Percentiles rank a stretch among this genome's conserved stretches.
phyloP scores from a whole-genome alignment of 768 basidiomycete genomes.

The Mycena haematopus region DNA sequence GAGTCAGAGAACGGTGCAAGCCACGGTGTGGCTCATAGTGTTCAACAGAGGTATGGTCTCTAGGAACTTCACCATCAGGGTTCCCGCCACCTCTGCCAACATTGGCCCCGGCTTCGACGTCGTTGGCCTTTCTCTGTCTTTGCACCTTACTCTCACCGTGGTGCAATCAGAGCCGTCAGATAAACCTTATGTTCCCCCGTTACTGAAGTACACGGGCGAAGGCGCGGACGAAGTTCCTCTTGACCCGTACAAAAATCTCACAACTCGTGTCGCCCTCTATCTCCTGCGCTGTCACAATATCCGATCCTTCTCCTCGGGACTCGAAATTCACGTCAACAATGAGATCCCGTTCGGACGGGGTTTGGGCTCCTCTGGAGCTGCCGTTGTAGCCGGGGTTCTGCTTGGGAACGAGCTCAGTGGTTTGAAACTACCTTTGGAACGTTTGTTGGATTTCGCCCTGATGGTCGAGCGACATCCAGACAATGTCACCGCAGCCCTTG shows the following conservation, averaged over 20 bases:
- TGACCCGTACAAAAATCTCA: conserved; percentile 95
- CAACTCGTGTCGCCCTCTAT: conserved; percentile 96
- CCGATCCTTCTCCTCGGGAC: conserved; percentile 73
- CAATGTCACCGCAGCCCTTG: conserved; percentile 96
- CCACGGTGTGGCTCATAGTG: neutral
- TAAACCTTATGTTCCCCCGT: conserved; percentile 55
- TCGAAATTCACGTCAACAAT: conserved; percentile 83
- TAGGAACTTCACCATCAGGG: conserved; percentile 68
- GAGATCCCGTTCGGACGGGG: conserved; percentile 98
- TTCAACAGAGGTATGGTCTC: conserved; percentile 11
- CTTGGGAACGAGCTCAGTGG: conserved; percentile 85
- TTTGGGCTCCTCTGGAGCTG: conserved; percentile 96
- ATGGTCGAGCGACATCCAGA: conserved; percentile 99
- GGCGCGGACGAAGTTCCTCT: conserved; percentile 92
- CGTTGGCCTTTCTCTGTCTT: conserved; percentile 94
- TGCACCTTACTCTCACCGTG: conserved; percentile 77
- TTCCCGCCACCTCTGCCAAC: conserved; percentile 98
- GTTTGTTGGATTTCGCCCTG: conserved; percentile 93
- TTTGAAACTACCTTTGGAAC: conserved; percentile 68
- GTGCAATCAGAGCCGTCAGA: conserved; percentile 35
- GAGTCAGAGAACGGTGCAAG: neutral
- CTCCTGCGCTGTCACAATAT: conserved; percentile 90
- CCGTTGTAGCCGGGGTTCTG: conserved; percentile 97
- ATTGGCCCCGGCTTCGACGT: conserved; percentile 99
- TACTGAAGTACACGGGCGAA: conserved; percentile 83